Evolutionary conservation across 176 grass and related monocot genomes (phyloP), one percentile per base, ranked within the genome.

Genomic region (Ananas comosus): DNA sequence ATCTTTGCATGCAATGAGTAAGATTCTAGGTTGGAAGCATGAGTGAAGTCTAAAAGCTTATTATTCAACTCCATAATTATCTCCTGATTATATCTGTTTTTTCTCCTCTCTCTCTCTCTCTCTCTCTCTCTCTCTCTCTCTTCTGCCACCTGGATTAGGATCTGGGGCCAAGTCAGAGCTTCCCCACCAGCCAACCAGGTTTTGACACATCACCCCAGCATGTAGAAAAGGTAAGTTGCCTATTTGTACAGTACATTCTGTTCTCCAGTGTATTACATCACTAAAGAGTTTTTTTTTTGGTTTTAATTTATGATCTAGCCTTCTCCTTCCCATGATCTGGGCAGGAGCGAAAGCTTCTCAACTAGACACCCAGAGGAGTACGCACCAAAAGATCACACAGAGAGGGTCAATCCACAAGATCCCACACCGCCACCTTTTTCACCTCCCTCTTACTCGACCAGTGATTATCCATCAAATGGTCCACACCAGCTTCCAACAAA

Each of bases 301-400:
- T 42, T 42, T 74, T 2, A 13, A 23, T 76, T 54, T 49, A 70
- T 67, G 42, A 66, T 80, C 61, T 19, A 64, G 73, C 19, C 69
- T 74, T 81, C 51, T 52, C 64, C 56, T 64, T 79, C 6, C 71
- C 86, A 87, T 84, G 90, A 88, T 71, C 72, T 86, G 65, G 71
- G 76, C 48, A 84, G 82, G 72, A 81, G 58, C 61, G 81, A 79
- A 57, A 92, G 82, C 82, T 99, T 88, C 53, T 33, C 90, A 74
- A 27, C 77, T 53, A 75, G 22, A 64, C 86, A 84, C 51, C 72
- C 75, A 77, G 79, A 70, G 76, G 81, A 79, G 59, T 23, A 68
- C 54, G 1, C 10, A 12, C 49, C 70, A 64, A 2, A 13, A 7
- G 73, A 88, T 67, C 64, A 76, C 48, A 22, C 53, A 61, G 85